Base-by-base conservation (phyloP, 345 rosid species). In the Viola odorata region DNA sequence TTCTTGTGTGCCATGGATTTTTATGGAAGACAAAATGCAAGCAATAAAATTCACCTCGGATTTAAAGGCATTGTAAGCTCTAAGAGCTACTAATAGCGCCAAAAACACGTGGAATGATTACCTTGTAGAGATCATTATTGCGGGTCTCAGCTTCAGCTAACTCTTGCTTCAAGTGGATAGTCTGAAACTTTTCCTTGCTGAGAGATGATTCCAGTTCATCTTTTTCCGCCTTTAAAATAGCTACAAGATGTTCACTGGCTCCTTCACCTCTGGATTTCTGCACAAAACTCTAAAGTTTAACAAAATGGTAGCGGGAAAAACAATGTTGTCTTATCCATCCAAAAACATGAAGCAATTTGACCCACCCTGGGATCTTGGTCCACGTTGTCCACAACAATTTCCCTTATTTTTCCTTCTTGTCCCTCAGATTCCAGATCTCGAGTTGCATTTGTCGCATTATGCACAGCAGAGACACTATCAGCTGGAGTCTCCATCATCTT, bases 331-430 rank as follows among this genome's bases (percentile, higher is more conserved):
- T 23, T 23, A 23, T 23, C 32, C 32, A 47, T 15, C 14, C 23
- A 50, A 50, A 16, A 50, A 1, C 11, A 38, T n/a, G 54, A 12
- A 13, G 50, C 52, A 45, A 16, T 23, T 23, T 23, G 32, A 23
- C 66, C 55, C 82, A 90, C 99, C 86, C 12, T 55, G 67, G 79
- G 69, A 65, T 78, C 87, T 36, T 65, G 69, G 66, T 88, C 82
- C 60, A 69, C 66, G 58, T 84, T 83, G 80, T 91, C 99, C 79
- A 86, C 45, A 63, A 77, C 85, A 67, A 88, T 87, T 83, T 95
- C 99, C 49, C 98, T 82, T 55, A 89, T 84, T 83, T 77, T 91
- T 66, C 86, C 88, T 71, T 86, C 98, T 71, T 83, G 98, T 69
- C 81, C 82, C 68, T 91, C 96, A 15, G 96, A 91, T 65, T 86